Base-by-base conservation (phyloP, 139 green algal species). In the Chlorella sp. region DNA sequence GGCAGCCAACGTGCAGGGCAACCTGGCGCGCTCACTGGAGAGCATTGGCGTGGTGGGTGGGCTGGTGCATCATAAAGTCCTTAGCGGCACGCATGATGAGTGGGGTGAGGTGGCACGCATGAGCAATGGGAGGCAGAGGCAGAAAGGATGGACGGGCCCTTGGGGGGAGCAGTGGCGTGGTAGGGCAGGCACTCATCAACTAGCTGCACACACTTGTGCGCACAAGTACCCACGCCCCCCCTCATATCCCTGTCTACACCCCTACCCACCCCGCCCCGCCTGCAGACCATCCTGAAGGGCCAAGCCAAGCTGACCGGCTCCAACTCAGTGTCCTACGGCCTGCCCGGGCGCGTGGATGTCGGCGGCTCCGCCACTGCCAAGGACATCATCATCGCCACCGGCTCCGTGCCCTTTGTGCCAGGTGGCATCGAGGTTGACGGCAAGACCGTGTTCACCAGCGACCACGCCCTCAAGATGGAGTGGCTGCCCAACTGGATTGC, bases 401-500 rank as follows among this genome's bases (percentile, higher is more conserved):
- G 98, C 82, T 99, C 96, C 28, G 98, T 98, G 88, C 98, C 98
- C 53, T 99, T 99, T 91, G 98, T 99, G 88, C 98, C 98, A 1
- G 98, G 97, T 90, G 98, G 98, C 92, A 99, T 99, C 93, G 98
- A 99, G 88, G 97, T 99, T 85, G 98, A 99, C 91, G 97, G 98
- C 95, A 99, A 99, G 94, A 99, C 98, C 3, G 98, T 99, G 21
- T 99, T 99, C 96, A 99, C 98, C 34, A 96, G 89, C 24, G 98
- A 99, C 94, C 97, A 99, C 91, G 98, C 98, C 0, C 95, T 99
- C 26, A 99, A 99, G 95, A 92, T 99, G 91, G 98, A 99, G 91
- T 99, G 98, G 98, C 88, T 99, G 48, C 98, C 98, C 79, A 94
- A 98, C 81, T 99, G 98, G 98, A 92, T 99, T 0, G 98, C 98